Evolutionary conservation across 2,329 filamentous ascomycete genomes (phyloP).

Genomic region (Penicillium sp.): DNA sequence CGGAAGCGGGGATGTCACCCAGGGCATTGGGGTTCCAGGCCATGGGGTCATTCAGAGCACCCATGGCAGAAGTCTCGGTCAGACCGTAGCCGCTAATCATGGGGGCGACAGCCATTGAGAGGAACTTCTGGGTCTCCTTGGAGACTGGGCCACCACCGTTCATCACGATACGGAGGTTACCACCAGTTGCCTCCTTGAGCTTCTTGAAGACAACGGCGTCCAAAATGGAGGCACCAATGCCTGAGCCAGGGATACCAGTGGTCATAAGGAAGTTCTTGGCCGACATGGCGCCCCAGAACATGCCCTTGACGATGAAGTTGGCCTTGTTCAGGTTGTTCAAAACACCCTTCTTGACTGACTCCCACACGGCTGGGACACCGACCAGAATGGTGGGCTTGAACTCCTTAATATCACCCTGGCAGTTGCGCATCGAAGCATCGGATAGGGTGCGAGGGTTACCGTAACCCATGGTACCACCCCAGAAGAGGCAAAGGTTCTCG

Average conservation of each 20-base stretch:
- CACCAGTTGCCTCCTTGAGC: slow-evolving; percentile 86
- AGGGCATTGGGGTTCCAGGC: slow-evolving; percentile 78
- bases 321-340: slow-evolving; percentile 73
- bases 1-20: slow-evolving; percentile 72
- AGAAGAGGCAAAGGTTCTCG: slow-evolving; percentile 85
- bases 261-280: slow-evolving; percentile 63
- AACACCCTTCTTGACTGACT: slow-evolving; percentile 95
- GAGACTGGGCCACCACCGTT: slow-evolving; percentile 92
- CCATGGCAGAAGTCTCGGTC: slow-evolving; percentile 81
- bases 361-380: slow-evolving; percentile 95
- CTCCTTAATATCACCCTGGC: slow-evolving; percentile 89
- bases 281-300: slow-evolving; percentile 73
- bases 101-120: slow-evolving; percentile 87
- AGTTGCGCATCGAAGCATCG: slow-evolving; percentile 83
- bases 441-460: slow-evolving; percentile 87
- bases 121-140: slow-evolving; percentile 82
- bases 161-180: slow-evolving; percentile 83
- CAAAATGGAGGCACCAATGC: slow-evolving; percentile 63
- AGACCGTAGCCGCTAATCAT: slow-evolving; percentile 95
- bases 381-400: slow-evolving; percentile 87
- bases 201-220: slow-evolving; percentile 89
- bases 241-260: slow-evolving; percentile 51
- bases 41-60: slow-evolving; percentile 65
- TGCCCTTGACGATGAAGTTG: slow-evolving; percentile 67
- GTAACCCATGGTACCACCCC: slow-evolving; percentile 91